These are phyloP conservation scores for Aspergillus cristatus DNA, from an alignment of 495 filamentous ascomycete genomes.

Conservation along the genomic window DNA sequence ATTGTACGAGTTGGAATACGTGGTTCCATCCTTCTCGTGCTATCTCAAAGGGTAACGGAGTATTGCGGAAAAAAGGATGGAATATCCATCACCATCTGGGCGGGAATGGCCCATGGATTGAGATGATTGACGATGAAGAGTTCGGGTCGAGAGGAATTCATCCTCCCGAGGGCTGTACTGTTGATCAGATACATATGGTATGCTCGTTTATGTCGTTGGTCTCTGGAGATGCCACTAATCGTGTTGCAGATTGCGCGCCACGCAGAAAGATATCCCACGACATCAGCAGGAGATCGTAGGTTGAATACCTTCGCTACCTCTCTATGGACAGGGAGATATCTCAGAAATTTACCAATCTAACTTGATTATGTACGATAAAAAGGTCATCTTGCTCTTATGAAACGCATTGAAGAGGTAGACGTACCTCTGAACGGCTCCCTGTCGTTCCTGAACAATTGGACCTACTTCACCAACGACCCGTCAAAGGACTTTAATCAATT, in stretches of 20 bases:
- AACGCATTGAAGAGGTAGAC: constrained; percentile 33
- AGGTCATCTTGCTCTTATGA: constrained; percentile 44
- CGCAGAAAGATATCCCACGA: constrained; percentile 49
- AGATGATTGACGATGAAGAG: constrained; percentile 31
- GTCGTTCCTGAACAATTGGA: constrained; percentile 47
- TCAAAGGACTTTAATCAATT: constrained; percentile 41
- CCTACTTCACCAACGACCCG: constrained; percentile 40
- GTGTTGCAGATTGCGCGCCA: constrained; percentile 46
- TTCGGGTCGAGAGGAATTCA: constrained; percentile 19
- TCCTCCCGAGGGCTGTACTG: constrained; percentile 36
- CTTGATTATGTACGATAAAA: too few relatives aligned
- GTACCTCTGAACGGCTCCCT: constrained; percentile 38
- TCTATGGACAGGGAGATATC: too few relatives aligned
- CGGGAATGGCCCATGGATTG: constrained; percentile 52
- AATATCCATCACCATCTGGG: constrained; percentile 49
- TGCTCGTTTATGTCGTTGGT: neutral
- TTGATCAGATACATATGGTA: constrained; percentile 55
- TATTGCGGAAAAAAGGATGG: constrained; percentile 24
- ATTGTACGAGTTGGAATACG: constrained; percentile 15
- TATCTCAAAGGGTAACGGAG: neutral
- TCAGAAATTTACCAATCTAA: too few relatives aligned
- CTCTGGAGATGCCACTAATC: constrained; percentile 1
- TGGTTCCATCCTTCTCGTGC: constrained; percentile 11
- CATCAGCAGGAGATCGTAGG: constrained; percentile 42
- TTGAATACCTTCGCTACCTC: too few relatives aligned